These are phyloP conservation scores for Dryadomyces sulphureus DNA, from an alignment of 2,329 filamentous ascomycete species.

Conservation along the genomic window DNA sequence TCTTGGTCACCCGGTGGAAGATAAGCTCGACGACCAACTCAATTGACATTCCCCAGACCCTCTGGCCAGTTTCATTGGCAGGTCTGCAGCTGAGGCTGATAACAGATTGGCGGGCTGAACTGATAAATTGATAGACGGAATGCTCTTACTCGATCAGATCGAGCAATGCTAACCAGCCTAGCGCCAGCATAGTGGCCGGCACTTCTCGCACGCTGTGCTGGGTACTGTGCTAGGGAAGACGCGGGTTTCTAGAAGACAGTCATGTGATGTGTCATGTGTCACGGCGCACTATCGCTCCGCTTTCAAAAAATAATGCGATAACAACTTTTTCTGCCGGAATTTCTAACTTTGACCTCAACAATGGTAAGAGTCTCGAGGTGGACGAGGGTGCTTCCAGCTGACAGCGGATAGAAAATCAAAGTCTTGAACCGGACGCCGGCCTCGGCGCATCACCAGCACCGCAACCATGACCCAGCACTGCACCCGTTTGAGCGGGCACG, in stretches of 20 bases:
- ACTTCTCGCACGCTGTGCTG: not conserved
- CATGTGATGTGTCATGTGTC: not conserved
- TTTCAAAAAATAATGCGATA: not conserved
- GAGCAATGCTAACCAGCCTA: constrained; percentile 3
- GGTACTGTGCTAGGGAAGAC: no score
- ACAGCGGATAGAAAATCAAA: constrained; percentile 10
- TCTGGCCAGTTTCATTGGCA: not conserved
- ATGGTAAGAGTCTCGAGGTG: not conserved
- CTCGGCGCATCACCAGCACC: constrained; percentile 11
- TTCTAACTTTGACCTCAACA: not conserved
- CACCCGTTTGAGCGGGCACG: constrained; percentile 85
- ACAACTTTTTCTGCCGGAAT: constrained; percentile 1
- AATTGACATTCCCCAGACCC: not conserved
- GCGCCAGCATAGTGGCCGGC: not conserved
- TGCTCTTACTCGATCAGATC: constrained; percentile 6
- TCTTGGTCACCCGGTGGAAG: no score
- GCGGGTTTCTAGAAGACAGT: not conserved
- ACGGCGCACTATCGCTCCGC: not conserved
- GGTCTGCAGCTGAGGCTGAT: not conserved
- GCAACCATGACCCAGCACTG: constrained; percentile 51
- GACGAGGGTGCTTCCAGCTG: not conserved
- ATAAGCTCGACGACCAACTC: no score
- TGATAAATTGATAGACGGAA: not conserved
- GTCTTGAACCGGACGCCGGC: constrained; percentile 9
- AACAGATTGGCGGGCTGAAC: not conserved